phyloP scores from a whole-genome alignment of 768 basidiomycete genomes.

The Pholiota microspora region DNA sequence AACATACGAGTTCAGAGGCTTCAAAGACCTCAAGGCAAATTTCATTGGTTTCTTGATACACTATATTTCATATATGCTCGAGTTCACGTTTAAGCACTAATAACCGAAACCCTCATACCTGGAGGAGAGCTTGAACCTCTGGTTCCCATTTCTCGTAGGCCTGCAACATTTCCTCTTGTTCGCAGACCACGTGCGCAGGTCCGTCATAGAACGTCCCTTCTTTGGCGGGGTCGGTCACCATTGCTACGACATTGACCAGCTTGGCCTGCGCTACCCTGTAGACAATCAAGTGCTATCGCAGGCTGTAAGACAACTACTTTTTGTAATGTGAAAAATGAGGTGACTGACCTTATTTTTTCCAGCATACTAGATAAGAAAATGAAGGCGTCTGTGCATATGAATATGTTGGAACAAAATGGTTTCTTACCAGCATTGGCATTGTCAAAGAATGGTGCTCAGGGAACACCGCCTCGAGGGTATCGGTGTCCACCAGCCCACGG shows the following conservation, averaged over 20 bases:
- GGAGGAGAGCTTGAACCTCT: conserved; percentile 41
- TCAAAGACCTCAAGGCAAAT: conserved; percentile 44
- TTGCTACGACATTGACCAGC: conserved; percentile 46
- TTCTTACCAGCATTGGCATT: conserved; percentile 3
- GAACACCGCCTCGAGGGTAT: conserved; percentile 22
- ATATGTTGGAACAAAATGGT: neutral
- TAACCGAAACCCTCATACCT: conserved; percentile 26
- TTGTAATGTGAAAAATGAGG: neutral
- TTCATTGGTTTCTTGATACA: conserved; percentile 36
- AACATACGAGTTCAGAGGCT: conserved; percentile 36
- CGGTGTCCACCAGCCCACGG: conserved; percentile 31
- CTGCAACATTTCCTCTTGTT: conserved; percentile 35
- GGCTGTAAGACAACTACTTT: neutral
- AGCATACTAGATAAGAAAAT: neutral
- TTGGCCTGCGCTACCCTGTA: neutral
- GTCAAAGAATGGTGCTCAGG: conserved; percentile 26
- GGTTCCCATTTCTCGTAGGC: conserved; percentile 43
- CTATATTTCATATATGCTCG: conserved; percentile 24
- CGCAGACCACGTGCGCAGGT: conserved; percentile 13
- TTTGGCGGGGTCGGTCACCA: conserved; percentile 25
- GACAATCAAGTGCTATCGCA: neutral
- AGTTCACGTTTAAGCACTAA: neutral
- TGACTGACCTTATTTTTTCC: neutral
- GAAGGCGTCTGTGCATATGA: neutral
- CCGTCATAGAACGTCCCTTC: conserved; percentile 32